Evolutionary conservation across 176 grass and related monocot species (phyloP), one percentile per base, ranked within the genome.

Genomic region (Lolium multiflorum): DNA sequence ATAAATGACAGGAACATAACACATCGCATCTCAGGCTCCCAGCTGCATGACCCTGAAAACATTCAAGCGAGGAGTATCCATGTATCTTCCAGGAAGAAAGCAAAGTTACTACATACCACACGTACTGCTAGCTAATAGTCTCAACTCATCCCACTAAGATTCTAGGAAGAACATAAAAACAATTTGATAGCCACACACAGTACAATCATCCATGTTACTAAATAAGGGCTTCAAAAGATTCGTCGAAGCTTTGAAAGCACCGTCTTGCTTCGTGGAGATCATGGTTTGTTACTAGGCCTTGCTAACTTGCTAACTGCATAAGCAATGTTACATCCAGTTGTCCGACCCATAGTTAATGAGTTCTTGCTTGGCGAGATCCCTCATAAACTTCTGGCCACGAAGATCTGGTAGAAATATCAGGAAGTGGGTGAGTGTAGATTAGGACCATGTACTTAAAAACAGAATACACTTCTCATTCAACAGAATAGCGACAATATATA

Each of bases 361-460:
- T 66, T 85, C 83, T 18, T 85, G 72, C 83, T 35, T 85, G 28
- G 72, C 47, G 49, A 85, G 58, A 21, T 85, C 59, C 47, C 62
- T 85, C 59, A 85, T 25, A 48, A 18, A 50, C 83, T 44, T 82
- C 50, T 85, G 61, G 18, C 72, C 28, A 16, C 72, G 72, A 3
- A 85, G 72, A 77, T 77, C 72, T 85, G 60, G 66, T 85, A 18
- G 7, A 24, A 83, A 83, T 61, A 37, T 49, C 22, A 62, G 10
- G 13, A 78, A 59, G 55, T 38, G 20, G 35, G 59, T 59, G 41
- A 43, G 55, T 59, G 35, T 35, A 78, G 35, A 59, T 59, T n/a
- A 78, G 35, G 35, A 59, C 55, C 54, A 78, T 12, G 25, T 38
- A 74, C 0, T 47, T 0, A 26, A 26, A 12, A 49, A 73, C 43